Base-by-base conservation (phyloP, 2,329 filamentous ascomycete genomes). In the Pestalotiopsis sp. region DNA sequence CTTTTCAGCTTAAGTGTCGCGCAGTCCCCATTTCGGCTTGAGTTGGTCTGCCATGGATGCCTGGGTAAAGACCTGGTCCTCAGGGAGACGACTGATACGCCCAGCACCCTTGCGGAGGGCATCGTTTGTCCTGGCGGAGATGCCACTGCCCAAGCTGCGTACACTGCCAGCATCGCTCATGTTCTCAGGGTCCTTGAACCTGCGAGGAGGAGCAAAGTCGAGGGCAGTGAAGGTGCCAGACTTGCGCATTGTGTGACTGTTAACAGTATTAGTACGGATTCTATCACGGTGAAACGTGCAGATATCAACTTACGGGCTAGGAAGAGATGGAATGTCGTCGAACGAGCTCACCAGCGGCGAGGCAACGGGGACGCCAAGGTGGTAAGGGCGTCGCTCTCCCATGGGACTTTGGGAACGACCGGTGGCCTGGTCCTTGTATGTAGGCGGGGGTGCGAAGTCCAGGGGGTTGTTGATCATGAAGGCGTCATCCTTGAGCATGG, bases 401-500 rank as follows among this genome's bases (percentile, higher is more conserved):
- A 88, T 78, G 12, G 89, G 89, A 74, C 89, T 91, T 74, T 91
- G 88, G 6, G 88, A 87, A 57, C 89, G 85, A 60, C 95, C 95
- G 66, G 88, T 87, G 71, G 87, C 89, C 69, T 91, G 88, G 45
- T 95, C 93, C 71, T 84, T 85, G 76, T 90, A 86, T 20, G 81
- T 86, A 25, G 87, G 84, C 1, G 93, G 94, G 27, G 96, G 96
- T 0, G 96, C 96, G 80, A 97, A 98, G 74, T 98, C 95, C 68
- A 92, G 87, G 0, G 94, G 86, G 64, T 83, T 82, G 73, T 90
- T 74, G 82, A 92, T 79, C 60, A 92, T 89, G 72, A 97, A 91
- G 2, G 89, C 87, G 77, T 97, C 94, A 70, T 97, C 95, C 76
- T 86, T 92, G 57, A 99, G 86, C 83, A 94, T 92, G 65, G 92